Conservation (phyloP, 208 protist species). For the Crithidia mellificae region DNA sequence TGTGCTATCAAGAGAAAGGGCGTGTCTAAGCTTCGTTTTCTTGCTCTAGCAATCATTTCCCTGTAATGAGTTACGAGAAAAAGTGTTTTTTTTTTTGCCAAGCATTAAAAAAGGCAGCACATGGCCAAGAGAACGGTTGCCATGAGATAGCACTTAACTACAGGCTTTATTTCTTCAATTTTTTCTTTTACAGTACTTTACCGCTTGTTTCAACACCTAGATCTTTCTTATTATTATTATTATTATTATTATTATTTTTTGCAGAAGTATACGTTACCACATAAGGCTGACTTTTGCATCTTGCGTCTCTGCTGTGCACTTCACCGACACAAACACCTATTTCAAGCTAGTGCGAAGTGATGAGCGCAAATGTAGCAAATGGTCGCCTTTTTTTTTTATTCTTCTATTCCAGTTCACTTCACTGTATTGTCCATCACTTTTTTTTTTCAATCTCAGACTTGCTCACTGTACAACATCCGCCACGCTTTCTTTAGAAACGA, state of each 20-base stretch:
- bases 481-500: slow-evolving; percentile 3
- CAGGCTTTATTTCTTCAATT: too few species aligned
- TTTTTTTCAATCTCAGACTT: not conserved
- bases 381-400: not conserved
- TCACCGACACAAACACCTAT: too few species aligned
- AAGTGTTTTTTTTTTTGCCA: not conserved
- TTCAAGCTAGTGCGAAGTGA: too few species aligned
- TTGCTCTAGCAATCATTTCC: too few species aligned
- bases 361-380: not conserved
- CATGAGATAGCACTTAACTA: too few species aligned
- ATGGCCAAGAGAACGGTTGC: too few species aligned
- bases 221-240: not conserved
- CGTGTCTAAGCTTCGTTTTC: not conserved
- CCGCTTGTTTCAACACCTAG: not conserved
- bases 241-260: too few species aligned
- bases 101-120: too few species aligned
- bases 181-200: not conserved
- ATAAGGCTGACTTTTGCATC: not conserved
- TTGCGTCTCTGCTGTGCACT: too few species aligned
- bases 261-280: not conserved
- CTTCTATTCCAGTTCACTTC: not conserved
- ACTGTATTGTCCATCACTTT: slow-evolving; percentile 1
- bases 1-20: too few species aligned
- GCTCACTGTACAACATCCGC: not conserved
- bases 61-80: too few species aligned